Base-by-base conservation (phyloP, 345 rosid species). In the Trapa bicornis region DNA sequence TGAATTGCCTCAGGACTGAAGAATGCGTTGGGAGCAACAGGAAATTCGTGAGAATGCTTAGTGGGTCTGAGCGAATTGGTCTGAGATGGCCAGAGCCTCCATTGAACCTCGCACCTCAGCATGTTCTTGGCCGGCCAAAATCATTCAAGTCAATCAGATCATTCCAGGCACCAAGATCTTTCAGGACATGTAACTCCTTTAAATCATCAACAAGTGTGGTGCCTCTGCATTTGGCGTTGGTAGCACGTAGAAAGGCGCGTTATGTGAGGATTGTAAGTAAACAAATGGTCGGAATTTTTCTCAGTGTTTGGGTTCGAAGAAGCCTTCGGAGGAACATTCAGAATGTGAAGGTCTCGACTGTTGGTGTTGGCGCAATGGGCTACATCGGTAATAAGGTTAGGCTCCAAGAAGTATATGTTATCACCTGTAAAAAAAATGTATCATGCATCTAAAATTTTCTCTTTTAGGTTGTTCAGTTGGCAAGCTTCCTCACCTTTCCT, bases 331-430 rank as follows among this genome's bases (percentile, higher is more conserved):
- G 81, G 78, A 85, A 86, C 78, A 89, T 89, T 73, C 94, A 83
- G 72, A 88, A 89, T 72, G 66, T 92, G 66, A 84, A 82, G 77
- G 96, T 88, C 22, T 89, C 97, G 13, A 86, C 92, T 67, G 96
- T 92, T 74, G 96, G 97, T 66, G 98, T 92, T 75, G 96, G 98
- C 41, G 82, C 77, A 33, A 92, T 92, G 98, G 98, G 98, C 82
- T 92, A 86, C 81, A 92, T 92, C 62, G 98, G 98, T 69, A 92
- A 92, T 79, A 92, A 89, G 93, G 98, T 92, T 17, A 66, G 72
- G 68, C 79, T 68, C 79, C 61, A 41, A 41, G 6, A 41, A 41
- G 7, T 41, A 41, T 41, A 41, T 41, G 43, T 41, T 41, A 41
- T 41, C 6, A 3, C 43, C 0, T 41, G 7, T 41, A 41, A 41